Evolutionary conservation across 148 eudicot species (phyloP).

Genomic region (Pouteria glomerata): DNA sequence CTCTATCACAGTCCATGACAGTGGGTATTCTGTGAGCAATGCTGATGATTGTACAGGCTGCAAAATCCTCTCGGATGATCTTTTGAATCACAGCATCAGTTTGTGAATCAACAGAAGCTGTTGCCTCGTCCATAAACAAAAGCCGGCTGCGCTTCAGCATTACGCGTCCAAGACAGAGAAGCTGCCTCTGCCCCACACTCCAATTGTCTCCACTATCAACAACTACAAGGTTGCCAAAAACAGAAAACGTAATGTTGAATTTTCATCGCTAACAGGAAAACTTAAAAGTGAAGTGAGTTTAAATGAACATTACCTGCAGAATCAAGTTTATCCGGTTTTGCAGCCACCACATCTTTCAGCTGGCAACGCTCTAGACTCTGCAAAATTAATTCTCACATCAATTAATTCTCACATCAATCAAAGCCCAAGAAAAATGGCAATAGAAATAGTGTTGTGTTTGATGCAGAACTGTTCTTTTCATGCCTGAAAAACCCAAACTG

Average conservation of each 20-base stretch:
- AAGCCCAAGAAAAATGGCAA: not conserved
- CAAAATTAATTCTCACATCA: slow-evolving; percentile 13
- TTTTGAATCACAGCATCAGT: slow-evolving; percentile 87
- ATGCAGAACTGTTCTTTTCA: not conserved
- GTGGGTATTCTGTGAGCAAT: slow-evolving; percentile 98
- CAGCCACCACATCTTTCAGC: slow-evolving; percentile 79
- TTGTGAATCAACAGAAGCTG: slow-evolving; percentile 96
- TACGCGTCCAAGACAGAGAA: slow-evolving; percentile 84
- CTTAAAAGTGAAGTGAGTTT: not conserved
- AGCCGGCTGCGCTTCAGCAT: slow-evolving; percentile 80
- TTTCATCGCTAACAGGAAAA: not conserved
- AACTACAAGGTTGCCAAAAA: slow-evolving; percentile 33
- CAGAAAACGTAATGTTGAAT: not conserved
- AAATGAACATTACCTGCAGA: slow-evolving; percentile 45
- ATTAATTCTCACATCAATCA: slow-evolving; percentile 10
- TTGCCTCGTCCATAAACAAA: slow-evolving; percentile 95
- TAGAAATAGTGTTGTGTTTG: not conserved
- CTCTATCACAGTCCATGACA: slow-evolving; percentile 94
- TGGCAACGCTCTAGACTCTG: slow-evolving; percentile 96
- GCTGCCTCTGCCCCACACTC: slow-evolving; percentile 98
- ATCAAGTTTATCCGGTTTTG: slow-evolving; percentile 84
- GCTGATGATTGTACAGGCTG: slow-evolving; percentile 82
- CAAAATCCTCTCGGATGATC: slow-evolving; percentile 86
- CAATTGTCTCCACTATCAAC: slow-evolving; percentile 86
- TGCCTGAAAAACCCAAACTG: not conserved